Percentiles rank a stretch among this genome's conserved stretches.
phyloP scores from a whole-genome alignment of 2,329 filamentous ascomycete genomes.

The Pseudofabraea citricarpa region DNA sequence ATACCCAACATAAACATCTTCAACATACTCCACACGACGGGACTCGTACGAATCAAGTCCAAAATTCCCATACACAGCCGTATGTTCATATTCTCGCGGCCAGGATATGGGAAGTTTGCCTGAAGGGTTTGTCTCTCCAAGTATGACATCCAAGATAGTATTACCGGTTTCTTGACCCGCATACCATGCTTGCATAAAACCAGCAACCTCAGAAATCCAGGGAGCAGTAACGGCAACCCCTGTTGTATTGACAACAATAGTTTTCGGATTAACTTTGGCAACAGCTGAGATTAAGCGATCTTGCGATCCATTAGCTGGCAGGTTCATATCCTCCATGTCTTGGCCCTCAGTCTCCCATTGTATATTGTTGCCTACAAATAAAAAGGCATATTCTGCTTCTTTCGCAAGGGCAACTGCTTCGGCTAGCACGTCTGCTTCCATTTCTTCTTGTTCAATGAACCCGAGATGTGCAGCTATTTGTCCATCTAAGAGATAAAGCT shows the following conservation, averaged over 20 bases:
- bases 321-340: constrained; percentile 9
- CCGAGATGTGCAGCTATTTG: constrained; percentile 5
- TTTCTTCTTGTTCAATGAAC: constrained; percentile 16
- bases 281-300: constrained; percentile 39
- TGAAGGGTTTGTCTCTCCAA: constrained; percentile 7
- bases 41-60: constrained; percentile 58
- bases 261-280: constrained; percentile 31
- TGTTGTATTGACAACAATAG: constrained; percentile 4
- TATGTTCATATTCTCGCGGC: constrained; percentile 4
- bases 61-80: constrained; percentile 6
- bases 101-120: constrained; percentile 12
- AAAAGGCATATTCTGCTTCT: constrained; percentile 52
- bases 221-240: background rate
- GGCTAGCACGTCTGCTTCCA: constrained; percentile 21
- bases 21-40: constrained; percentile 54
- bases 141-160: constrained; percentile 58
- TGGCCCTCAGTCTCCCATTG: constrained; percentile 11
- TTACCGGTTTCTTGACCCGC: constrained; percentile 62
- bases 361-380: constrained; percentile 53
- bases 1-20: constrained; percentile 61
- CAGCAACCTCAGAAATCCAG: constrained; percentile 4
- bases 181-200: constrained; percentile 46
- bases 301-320: constrained; percentile 6
- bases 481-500: constrained; percentile 9
- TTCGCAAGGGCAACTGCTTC: constrained; percentile 50